Percentiles rank a stretch among this genome's conserved stretches.
These are phyloP conservation scores for Kwoniella mangroviensis DNA, from an alignment of 768 basidiomycete genomes.

Conservation along the genomic window DNA sequence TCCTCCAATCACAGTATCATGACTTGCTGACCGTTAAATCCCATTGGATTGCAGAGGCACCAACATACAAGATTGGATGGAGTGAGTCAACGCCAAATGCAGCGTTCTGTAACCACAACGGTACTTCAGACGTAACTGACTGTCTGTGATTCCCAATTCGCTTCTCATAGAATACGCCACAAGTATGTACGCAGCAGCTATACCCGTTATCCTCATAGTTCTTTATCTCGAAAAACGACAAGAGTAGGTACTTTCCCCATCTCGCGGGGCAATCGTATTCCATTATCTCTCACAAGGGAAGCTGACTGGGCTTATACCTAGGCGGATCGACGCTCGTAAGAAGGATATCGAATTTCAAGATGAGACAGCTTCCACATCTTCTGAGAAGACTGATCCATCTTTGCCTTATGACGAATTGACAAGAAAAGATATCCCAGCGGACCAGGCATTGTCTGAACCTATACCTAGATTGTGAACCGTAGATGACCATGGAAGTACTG, in stretches of 20 bases:
- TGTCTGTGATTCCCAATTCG: not conserved
- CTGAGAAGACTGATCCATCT: not conserved
- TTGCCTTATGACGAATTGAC: not conserved
- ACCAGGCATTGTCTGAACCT: not conserved
- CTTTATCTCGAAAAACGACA: constrained; percentile 6
- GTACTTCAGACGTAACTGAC: no score
- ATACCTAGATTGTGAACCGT: not conserved
- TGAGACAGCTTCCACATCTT: not conserved
- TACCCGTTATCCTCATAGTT: constrained; percentile 1
- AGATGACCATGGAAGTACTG: not conserved
- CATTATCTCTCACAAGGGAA: not conserved
- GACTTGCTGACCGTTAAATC: not conserved
- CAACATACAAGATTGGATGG: constrained; percentile 16
- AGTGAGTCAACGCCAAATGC: not conserved
- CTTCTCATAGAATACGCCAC: constrained; percentile 11
- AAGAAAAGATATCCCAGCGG: not conserved
- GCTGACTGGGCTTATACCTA: no score
- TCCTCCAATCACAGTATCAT: not conserved
- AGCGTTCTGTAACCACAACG: not conserved
- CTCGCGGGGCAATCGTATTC: no score
- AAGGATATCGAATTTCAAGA: not conserved
- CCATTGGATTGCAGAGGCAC: not conserved
- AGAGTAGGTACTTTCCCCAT: not conserved
- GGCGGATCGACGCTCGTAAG: not conserved
- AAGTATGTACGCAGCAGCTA: not conserved